Evolutionary conservation across 2,329 filamentous ascomycete genomes (phyloP), one percentile per base, ranked within the genome.

Genomic region (Trichoderma arundinaceum): DNA sequence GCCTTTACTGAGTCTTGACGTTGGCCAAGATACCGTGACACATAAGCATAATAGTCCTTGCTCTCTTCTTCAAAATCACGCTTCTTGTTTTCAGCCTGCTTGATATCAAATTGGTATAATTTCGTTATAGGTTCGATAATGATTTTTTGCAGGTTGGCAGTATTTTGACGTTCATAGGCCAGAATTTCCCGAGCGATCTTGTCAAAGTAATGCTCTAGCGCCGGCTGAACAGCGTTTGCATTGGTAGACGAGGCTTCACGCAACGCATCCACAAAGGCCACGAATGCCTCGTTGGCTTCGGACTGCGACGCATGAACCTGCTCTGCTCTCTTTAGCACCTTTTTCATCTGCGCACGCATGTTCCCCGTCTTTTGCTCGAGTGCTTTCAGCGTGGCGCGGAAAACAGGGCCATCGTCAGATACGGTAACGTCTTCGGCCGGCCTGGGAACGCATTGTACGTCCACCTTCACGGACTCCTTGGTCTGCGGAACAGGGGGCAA

Each of bases 31-130:
- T 99, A 99, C 53, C 93, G 89, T 68, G 93, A 91, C 58, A 98
- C 92, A 75, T 97, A 99, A 68, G 91, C 89, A 78, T 99, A 99
- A 79, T 97, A 99, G 76, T 99, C 95, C 76, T 96, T 95, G 81
- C 94, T 98, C 77, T 99, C 95, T 74, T 99, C 95, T 69, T 99
- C 95, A 72, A 99, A 99, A 72, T 98, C 95, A 70, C 95, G 92
- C 79, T 95, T 96, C 81, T 99, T 99, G 46, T 91, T 85, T 74
- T 99, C 95, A 32, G 94, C 96, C 77, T 97, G 93, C 78, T 99
- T 99, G 81, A 99, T 98, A 73, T 99, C 96, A 69, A 94, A 85
- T 68, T 92, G 92, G 78, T 99, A 99, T 13, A 99, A 82, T 78
- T 92, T 96, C 70, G 87, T 89, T 70, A 99, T 86, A 1, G 96